A percentile compares a stretch with the other conserved stretches of the same genome.
Conservation (phyloP, 2,329 filamentous ascomycete genomes). For the Penicillium sp. region DNA sequence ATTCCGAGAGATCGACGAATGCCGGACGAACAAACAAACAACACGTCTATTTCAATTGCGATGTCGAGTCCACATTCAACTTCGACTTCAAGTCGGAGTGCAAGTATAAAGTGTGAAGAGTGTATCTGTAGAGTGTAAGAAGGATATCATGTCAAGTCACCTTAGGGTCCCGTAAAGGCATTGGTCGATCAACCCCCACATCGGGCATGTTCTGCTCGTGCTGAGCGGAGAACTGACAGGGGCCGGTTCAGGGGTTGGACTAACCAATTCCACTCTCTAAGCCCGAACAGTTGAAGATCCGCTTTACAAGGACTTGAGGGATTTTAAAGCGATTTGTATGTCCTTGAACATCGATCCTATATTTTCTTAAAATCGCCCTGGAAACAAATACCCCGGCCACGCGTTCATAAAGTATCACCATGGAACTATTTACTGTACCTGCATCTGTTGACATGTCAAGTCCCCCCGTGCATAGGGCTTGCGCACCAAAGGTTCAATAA, state of each 20-base stretch:
- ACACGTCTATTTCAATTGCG: background rate
- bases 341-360: no score
- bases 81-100: no score
- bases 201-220: slow-evolving; percentile 22
- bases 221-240: slow-evolving; percentile 24
- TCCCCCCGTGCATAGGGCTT: background rate
- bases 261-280: slow-evolving; percentile 10
- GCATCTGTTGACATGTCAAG: background rate
- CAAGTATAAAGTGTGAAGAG: background rate
- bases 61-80: background rate
- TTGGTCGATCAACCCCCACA: slow-evolving; percentile 25
- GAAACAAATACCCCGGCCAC: background rate
- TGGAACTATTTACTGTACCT: background rate
- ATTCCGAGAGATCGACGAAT: slow-evolving; percentile 14
- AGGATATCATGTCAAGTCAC: background rate
- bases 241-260: slow-evolving; percentile 26
- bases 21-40: slow-evolving; percentile 4
- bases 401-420: background rate
- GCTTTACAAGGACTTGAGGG: background rate
- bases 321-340: background rate
- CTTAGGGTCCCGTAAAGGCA: background rate
- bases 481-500: slow-evolving; percentile 4
- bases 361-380: no score
- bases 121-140: background rate
- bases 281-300: slow-evolving; percentile 10